Base-by-base conservation (phyloP, 2,329 filamentous ascomycete species). In the Tolypocladium tropicale region DNA sequence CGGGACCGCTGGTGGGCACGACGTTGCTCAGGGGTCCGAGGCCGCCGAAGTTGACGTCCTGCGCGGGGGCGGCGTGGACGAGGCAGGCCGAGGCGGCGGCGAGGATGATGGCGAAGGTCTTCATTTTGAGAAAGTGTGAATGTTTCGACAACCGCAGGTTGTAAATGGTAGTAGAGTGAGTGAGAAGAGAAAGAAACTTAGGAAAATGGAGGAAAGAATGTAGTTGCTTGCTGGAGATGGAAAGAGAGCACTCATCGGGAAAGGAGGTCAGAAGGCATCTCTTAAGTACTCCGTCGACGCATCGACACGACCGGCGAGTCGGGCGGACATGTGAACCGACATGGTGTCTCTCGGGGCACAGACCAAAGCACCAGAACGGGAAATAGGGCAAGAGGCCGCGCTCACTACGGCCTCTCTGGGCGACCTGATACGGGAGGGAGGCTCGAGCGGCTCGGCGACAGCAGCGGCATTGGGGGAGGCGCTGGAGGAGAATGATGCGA, bases 91-190 rank as follows among this genome's bases (percentile, higher is more conserved):
- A 54, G 9, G 39, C 39, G 23, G 39, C 36, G 23, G 48, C 2
- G 37, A 33, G 53, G 23, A 46, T 28, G 23, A 33, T 21, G 25
- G 18, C 10, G 9, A 28, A 48, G 18, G 30, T 33, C 53, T 54
- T 54, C 53, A 54, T 54, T 4, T 54, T 48, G 34, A 51, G n/a
- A n/a, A n/a, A n/a, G 49, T 9, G 43, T 12, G 49, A 34, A 34
- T 30, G 23, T 21, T 25, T 30, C 6, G 25, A 30, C 43, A 48
- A 48, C 25, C 43, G 25, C 43, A 48, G 43, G 43, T 48, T 48
- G 43, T 6, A 12, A 43, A 23, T 25, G n/a, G 14, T 30, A 43
- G 14, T 23, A 11, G 39, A 18, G 10, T 23, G 39, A 43, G 23
- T 28, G 25, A n/a, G 12, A 48, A 18, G 43, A 18, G 43, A 23